Evolutionary conservation across 2,329 filamentous ascomycete genomes (phyloP), one percentile per base, ranked within the genome.

Genomic region (Seiridium unicorne): DNA sequence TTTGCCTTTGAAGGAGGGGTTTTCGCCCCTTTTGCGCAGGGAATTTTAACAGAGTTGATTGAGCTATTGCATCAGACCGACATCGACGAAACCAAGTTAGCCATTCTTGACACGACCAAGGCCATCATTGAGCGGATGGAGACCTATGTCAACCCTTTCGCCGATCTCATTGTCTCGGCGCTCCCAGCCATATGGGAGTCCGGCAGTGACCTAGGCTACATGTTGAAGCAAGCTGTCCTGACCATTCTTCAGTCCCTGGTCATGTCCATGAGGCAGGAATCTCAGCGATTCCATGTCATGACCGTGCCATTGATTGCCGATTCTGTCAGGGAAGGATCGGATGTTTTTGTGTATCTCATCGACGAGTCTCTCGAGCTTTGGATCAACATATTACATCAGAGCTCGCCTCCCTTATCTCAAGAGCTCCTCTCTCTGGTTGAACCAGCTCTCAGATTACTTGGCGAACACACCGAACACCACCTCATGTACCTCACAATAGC

Each of bases 331-430:
- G 88, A 89, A 3, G 86, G 84, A 9, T 95, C 92, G 1, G 85
- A 90, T 44, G 81, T 90, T 47, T 87, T 91, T 66, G 77, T 93
- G 2, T 95, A 96, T 69, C 84, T 99, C 9, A 86, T 97, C 10
- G 95, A 98, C 63, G 95, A 99, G 72, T 91, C 92, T 0, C 80
- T 98, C 11, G 93, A 97, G 59, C 84, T 99, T 3, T 98, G 94
- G 94, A 83, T 84, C 40, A 86, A 89, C 2, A 86, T 97, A 9
- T 74, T 93, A 44, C 80, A 81, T 63, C 86, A 92, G 68, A 88
- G 87, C 60, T 81, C 83, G 6, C 76, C 85, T 10, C 87, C 89
- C 0, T 76, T 88, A 3, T 81, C 86, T 1, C 76, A 81, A 0
- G 85, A 87, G 11, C 76, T 93, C n/a, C 73, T 90, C 3, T 77